These are phyloP conservation scores for Knoxia roxburghii DNA, from an alignment of 257 asterid genomes.

Conservation along the genomic window DNA sequence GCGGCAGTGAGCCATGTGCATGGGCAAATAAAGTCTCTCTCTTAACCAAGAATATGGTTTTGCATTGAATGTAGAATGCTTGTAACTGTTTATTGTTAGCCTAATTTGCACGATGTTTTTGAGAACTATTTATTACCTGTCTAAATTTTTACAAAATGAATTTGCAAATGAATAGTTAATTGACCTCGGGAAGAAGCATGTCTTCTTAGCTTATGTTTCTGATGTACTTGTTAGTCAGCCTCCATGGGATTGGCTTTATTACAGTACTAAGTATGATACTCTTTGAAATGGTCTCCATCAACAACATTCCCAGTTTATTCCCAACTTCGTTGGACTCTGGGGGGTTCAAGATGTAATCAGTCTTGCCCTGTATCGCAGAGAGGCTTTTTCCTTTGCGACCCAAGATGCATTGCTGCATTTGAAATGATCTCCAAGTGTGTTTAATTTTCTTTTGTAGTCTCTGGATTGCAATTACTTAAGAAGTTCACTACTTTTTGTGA, in stretches of 20 bases:
- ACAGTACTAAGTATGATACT: neutral
- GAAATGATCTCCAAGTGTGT: neutral
- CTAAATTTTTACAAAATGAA: neutral
- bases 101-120: neutral
- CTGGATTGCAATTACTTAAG: neutral
- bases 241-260: neutral
- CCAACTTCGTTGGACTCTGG: too few species aligned
- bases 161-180: neutral
- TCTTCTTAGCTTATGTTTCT: neutral
- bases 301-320: too few species aligned
- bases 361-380: too few species aligned
- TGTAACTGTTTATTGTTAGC: neutral
- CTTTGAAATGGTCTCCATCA: too few species aligned
- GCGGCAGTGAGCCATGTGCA: neutral
- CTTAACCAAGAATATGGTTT: neutral
- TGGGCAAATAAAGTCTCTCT: neutral
- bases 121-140: neutral
- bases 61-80: neutral
- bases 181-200: neutral
- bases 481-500: neutral
- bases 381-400: too few species aligned
- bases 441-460: neutral
- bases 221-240: neutral
- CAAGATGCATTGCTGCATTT: too few species aligned
- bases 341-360: too few species aligned